Conservation (phyloP, 140 eudicot species). For the Stevia rebaudiana region DNA sequence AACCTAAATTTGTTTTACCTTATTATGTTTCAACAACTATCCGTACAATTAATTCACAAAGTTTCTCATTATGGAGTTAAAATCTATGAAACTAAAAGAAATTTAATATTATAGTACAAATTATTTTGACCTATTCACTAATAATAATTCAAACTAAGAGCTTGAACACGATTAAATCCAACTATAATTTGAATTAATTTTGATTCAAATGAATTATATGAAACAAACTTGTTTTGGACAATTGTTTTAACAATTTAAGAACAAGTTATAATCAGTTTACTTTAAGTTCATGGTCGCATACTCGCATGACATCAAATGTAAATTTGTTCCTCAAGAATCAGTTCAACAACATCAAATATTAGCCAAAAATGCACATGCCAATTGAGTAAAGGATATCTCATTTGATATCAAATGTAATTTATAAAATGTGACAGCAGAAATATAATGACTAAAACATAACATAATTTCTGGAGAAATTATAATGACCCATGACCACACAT, state of each 20-base stretch:
- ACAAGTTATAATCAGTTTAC: not conserved
- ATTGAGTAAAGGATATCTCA: not conserved
- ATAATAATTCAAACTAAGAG: too few species aligned
- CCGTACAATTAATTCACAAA: too few species aligned
- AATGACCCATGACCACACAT: constrained; percentile 5
- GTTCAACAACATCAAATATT: not conserved
- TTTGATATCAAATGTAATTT: not conserved
- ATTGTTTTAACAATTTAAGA: too few species aligned
- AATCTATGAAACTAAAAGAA: too few species aligned
- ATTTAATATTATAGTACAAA: too few species aligned
- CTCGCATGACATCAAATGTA: not conserved
- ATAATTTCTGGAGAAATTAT: not conserved
- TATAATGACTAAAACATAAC: constrained; percentile 12
- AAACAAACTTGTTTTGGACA: not conserved
- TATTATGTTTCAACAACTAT: too few species aligned
- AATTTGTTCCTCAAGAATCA: not conserved
- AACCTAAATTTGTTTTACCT: too few species aligned
- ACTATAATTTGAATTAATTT: too few species aligned
- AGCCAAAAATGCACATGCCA: constrained; percentile 5
- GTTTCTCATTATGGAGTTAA: too few species aligned
- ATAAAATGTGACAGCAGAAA: constrained; percentile 11
- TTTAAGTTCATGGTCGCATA: not conserved
- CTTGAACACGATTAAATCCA: too few species aligned
- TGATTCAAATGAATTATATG: too few species aligned
- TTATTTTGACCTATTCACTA: too few species aligned